Base-by-base conservation (phyloP, 192 early-diverging fungal genomes). In the Gryganskiella cystojenkinii region DNA sequence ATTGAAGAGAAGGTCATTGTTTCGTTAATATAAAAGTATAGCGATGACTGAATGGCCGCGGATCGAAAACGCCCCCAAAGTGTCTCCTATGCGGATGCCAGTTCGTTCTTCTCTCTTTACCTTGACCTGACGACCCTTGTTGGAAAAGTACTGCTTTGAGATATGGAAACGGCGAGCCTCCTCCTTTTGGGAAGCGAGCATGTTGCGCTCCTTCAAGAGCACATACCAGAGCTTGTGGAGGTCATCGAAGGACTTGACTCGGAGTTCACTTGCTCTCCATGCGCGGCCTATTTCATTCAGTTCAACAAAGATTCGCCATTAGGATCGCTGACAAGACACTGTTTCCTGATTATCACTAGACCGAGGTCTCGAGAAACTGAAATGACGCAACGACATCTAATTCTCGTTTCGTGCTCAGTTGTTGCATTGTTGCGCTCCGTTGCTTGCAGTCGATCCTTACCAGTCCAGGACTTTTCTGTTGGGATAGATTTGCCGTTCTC, bases 181-280 rank as follows among this genome's bases (percentile, higher is more conserved):
- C 56, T 90, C 90, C 58, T 69, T 79, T 63, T 94, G 92, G 42
- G 90, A 90, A 40, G 91, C 91, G 50, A 95, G 83, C 54, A 93
- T 35, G 56, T 95, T 95, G 76, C 92, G 91, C 70, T 95, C 94
- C 82, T 95, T 95, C 34, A 95, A 82, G 64, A 93, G 80, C 22
- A 94, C 84, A 70, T 90, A 96, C 98, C 98, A 99, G 67, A 99
- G 84, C 81, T 92, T 93, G 81, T 98, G 98, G 64, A 99, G 84
- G 80, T 99, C 98, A 44, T 99, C 95, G 86, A 97, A 99, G 51
- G 90, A 93, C 87, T 99, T 99, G 63, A 84, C 73, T 20, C 98
- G 87, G 61, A 99, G 87, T 82, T 98, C 98, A 34, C 87, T 87
- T 13, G 92, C 92, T 59, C 83, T 82, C 98, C 98, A 99, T 51